Percentiles rank a stretch among this genome's conserved stretches.
These are phyloP conservation scores for Aspergillus novoparasiticus DNA, from an alignment of 2,329 filamentous ascomycete genomes.

Conservation along the genomic window DNA sequence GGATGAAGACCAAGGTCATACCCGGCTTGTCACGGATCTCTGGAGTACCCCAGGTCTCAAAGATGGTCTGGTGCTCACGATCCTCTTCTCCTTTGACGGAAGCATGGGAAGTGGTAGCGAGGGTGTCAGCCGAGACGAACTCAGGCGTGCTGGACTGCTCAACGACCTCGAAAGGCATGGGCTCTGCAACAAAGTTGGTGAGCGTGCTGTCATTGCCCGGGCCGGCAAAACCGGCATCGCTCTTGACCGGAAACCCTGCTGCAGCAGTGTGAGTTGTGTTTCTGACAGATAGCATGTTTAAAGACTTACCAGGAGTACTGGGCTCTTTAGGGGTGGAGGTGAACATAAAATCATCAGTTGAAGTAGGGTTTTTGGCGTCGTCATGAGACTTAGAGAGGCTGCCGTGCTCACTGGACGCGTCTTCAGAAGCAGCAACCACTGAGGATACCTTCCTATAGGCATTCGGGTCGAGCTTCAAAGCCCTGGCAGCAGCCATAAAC, in stretches of 20 bases:
- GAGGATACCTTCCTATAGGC: constrained; percentile 8
- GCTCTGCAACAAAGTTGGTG: background rate
- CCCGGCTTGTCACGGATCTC: constrained; percentile 29
- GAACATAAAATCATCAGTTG: background rate
- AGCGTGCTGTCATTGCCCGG: background rate
- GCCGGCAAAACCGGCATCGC: background rate
- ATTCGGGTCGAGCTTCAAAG: constrained; percentile 14
- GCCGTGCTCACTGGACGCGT: constrained; percentile 10
- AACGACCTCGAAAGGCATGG: background rate
- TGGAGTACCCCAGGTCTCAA: constrained; percentile 36
- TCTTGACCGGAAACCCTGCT: background rate
- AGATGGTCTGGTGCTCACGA: constrained; percentile 33
- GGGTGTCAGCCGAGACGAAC: background rate
- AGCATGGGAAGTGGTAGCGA: background rate
- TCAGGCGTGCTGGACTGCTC: background rate
- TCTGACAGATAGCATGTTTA: background rate
- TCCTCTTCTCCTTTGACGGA: constrained; percentile 25
- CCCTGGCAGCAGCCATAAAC: constrained; percentile 32
- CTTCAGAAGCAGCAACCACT: constrained; percentile 1
- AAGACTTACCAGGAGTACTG: constrained; percentile 4
- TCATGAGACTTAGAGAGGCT: background rate
- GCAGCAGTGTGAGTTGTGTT: background rate
- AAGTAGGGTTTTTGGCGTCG: background rate
- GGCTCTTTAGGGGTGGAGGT: constrained; percentile 1
- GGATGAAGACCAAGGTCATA: constrained; percentile 14